These are phyloP conservation scores for Keithomyces neogunnii DNA, from an alignment of 2,329 filamentous ascomycete species.

Conservation along the genomic window DNA sequence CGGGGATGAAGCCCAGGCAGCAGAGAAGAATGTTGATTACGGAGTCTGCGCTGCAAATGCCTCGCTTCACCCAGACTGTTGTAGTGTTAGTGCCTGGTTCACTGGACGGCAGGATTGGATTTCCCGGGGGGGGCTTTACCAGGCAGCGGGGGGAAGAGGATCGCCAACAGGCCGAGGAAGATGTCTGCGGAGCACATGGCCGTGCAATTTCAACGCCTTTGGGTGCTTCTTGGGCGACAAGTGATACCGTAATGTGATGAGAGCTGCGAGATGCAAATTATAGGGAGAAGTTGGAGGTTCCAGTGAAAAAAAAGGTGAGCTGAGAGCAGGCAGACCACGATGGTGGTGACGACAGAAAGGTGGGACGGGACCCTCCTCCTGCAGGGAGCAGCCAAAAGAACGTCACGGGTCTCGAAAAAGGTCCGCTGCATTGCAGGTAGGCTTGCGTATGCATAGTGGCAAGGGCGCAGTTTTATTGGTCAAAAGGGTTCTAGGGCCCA, in stretches of 20 bases:
- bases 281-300: neutral
- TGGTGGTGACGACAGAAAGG: neutral
- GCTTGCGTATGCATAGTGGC: neutral
- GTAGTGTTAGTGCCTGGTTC: conserved; percentile 12
- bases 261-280: neutral
- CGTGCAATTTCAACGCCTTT: neutral
- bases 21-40: conserved; percentile 93
- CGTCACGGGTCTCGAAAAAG: neutral
- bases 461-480: neutral
- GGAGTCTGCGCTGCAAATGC: conserved; percentile 85
- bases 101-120: neutral
- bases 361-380: neutral
- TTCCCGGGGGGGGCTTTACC: conserved; percentile 29
- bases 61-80: conserved; percentile 90
- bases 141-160: conserved; percentile 30
- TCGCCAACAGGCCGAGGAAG: conserved; percentile 41
- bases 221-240: neutral
- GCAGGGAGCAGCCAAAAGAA: neutral
- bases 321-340: neutral
- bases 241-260: neutral
- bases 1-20: conserved; percentile 69
- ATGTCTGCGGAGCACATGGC: conserved; percentile 51
- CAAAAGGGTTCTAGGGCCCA: neutral
- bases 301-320: neutral
- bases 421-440: neutral